A percentile compares a stretch with the other conserved stretches of the same genome.
Conservation (phyloP, 108 stramenopile species). For the Seminavis robusta region DNA sequence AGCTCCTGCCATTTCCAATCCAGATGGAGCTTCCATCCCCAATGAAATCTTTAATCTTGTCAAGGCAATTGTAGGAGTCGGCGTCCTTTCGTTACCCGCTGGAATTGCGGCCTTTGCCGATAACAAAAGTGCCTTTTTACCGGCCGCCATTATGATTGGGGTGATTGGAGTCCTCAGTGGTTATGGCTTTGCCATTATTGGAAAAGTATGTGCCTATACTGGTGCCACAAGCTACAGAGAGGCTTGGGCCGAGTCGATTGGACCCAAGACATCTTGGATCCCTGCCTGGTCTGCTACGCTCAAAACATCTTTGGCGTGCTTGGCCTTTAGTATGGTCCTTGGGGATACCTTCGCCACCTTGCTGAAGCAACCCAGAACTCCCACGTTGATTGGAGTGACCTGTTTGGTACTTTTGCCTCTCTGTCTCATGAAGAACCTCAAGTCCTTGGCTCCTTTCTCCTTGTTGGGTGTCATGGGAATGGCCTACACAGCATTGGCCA, state of each 20-base stretch:
- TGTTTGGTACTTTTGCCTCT: constrained; percentile 80
- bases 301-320: constrained; percentile 85
- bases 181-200: constrained; percentile 88
- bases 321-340: constrained; percentile 94
- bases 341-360: constrained; percentile 84
- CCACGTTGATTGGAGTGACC: constrained; percentile 63
- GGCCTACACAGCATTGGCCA: constrained; percentile 80
- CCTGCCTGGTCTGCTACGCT: constrained; percentile 75
- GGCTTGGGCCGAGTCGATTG: constrained; percentile 87
- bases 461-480: constrained; percentile 79
- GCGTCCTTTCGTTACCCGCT: constrained; percentile 86
- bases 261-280: constrained; percentile 73
- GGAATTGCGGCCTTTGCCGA: constrained; percentile 92
- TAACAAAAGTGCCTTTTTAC: constrained; percentile 80
- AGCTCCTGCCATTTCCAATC: neutral
- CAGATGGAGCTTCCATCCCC: constrained; percentile 54
- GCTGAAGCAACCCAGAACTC: constrained; percentile 50
- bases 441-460: constrained; percentile 82
- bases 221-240: constrained; percentile 79
- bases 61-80: constrained; percentile 91
- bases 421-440: constrained; percentile 84
- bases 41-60: constrained; percentile 86
- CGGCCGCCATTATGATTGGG: constrained; percentile 67
- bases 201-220: constrained; percentile 74
- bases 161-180: constrained; percentile 78